These are phyloP conservation scores for Porphyra umbilicalis DNA, from an alignment of 31 red algal species.

Conservation along the genomic window DNA sequence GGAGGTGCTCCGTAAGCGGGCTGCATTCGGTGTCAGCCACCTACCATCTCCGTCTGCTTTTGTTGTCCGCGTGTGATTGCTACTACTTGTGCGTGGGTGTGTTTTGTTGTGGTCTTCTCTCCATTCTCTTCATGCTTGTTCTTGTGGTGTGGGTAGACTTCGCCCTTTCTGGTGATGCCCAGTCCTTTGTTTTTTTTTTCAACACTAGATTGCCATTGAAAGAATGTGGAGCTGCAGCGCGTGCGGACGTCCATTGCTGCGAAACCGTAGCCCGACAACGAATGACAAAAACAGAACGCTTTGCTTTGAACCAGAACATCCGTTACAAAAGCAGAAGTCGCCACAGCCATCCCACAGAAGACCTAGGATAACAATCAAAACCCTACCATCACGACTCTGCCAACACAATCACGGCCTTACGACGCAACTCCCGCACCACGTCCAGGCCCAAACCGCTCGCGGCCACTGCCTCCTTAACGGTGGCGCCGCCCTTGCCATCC, in stretches of 20 bases:
- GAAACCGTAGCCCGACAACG: no score
- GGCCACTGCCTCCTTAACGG: slow-evolving; percentile 14
- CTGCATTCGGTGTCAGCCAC: neutral
- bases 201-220: neutral
- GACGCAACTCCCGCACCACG: slow-evolving; percentile 25
- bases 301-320: no score
- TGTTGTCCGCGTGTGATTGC: no score
- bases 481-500: neutral
- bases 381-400: neutral
- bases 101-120: no score
- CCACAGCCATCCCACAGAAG: no score
- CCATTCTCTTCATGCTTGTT: no score
- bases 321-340: no score
- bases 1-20: neutral
- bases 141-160: no score
- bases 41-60: neutral
- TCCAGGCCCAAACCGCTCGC: slow-evolving; percentile 17
- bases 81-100: no score
- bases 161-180: no score
- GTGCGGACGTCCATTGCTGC: neutral
- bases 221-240: neutral
- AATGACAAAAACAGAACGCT: no score
- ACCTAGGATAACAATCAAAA: no score
- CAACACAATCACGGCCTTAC: slow-evolving; percentile 31
- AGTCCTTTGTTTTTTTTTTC: neutral